Evolutionary conservation across 2,329 filamentous ascomycete genomes (phyloP).

Genomic region (Aspergillus puulaauensis): DNA sequence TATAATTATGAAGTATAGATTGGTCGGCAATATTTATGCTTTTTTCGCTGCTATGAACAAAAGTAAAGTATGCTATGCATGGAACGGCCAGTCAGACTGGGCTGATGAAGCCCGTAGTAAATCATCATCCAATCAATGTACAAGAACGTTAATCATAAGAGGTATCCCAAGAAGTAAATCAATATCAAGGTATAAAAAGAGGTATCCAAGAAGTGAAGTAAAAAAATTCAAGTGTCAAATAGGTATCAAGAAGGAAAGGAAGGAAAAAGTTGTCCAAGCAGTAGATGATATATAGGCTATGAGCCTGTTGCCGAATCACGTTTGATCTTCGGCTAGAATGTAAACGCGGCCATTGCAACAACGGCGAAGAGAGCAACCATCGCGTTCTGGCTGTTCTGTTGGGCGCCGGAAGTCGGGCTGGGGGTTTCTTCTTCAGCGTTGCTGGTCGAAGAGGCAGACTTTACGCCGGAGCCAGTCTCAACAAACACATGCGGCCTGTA

Average conservation of each 20-base stretch:
- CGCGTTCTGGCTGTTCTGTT: conserved; percentile 15
- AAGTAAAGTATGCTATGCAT: conserved; percentile 1
- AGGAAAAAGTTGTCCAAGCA: background rate
- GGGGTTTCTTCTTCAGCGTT: conserved; percentile 15
- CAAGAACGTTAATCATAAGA: conserved; percentile 15
- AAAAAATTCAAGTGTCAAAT: background rate
- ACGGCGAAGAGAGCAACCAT: conserved; percentile 25
- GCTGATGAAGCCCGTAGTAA: conserved; percentile 10
- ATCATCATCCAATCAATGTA: conserved; percentile 17
- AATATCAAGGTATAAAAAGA: conserved; percentile 9
- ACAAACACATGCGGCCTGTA: conserved; percentile 15
- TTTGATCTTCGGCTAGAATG: background rate
- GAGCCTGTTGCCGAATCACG: background rate
- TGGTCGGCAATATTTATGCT: background rate
- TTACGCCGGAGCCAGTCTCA: conserved; percentile 7
- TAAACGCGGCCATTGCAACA: conserved; percentile 20
- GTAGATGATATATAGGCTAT: background rate
- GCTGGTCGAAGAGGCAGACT: conserved; percentile 14
- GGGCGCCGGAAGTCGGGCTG: conserved; percentile 22
- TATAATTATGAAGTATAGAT: background rate
- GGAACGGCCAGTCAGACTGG: conserved; percentile 5
- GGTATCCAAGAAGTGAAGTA: conserved; percentile 3
- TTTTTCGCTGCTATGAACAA: conserved; percentile 1
- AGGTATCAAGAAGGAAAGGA: background rate
- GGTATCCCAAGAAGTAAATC: conserved; percentile 11